These are phyloP conservation scores for Apiospora malaysiana DNA, from an alignment of 2,329 filamentous ascomycete species.

Conservation along the genomic window DNA sequence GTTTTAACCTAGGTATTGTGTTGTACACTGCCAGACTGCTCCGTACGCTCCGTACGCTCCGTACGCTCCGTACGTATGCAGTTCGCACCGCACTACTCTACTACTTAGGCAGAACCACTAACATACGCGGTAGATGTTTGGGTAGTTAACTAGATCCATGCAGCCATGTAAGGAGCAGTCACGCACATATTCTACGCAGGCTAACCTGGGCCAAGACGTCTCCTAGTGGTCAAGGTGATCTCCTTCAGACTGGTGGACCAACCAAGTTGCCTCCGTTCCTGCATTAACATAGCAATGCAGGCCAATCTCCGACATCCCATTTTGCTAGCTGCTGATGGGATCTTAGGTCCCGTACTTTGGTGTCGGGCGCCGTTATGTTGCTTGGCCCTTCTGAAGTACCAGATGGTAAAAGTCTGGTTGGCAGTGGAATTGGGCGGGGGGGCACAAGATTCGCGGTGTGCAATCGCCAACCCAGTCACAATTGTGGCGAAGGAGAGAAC, in stretches of 20 bases:
- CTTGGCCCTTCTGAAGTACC: slow-evolving; percentile 7
- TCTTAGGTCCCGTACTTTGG: slow-evolving; percentile 12
- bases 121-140: slow-evolving; percentile 15
- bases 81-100: too few species aligned
- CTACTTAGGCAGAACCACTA: not conserved
- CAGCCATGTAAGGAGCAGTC: not conserved
- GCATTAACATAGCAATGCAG: not conserved
- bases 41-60: too few species aligned
- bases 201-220: slow-evolving; percentile 4
- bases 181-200: slow-evolving; percentile 11
- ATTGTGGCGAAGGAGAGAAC: not conserved
- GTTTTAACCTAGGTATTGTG: too few species aligned
- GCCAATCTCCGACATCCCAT: slow-evolving; percentile 17
- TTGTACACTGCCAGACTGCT: not conserved
- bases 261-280: slow-evolving; percentile 14
- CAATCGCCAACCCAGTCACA: not conserved
- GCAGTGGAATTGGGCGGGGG: not conserved
- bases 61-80: not conserved
- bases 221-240: not conserved
- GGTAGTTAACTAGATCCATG: slow-evolving; percentile 5
- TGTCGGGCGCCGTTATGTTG: slow-evolving; percentile 8
- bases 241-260: not conserved
- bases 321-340: slow-evolving; percentile 16
- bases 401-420: not conserved
- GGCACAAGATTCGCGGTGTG: not conserved